A percentile compares a stretch with the other conserved stretches of the same genome.
Evolutionary conservation across 2,329 filamentous ascomycete genomes (phyloP).

Genomic region (Didymella segeticola): DNA sequence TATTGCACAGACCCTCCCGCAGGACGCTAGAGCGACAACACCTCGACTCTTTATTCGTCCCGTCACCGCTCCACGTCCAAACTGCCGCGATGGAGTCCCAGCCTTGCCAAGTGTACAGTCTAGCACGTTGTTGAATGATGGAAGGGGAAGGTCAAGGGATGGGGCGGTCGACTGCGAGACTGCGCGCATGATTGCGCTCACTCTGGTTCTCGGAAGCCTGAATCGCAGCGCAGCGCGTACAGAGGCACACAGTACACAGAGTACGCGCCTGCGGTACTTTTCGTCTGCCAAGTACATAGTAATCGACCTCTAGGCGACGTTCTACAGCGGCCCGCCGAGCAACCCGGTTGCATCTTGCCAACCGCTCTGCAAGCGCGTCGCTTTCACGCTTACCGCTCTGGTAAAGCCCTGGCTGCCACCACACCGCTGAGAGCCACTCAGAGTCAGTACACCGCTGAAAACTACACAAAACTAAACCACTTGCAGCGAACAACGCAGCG

Average conservation of each 20-base stretch:
- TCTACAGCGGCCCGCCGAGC: constrained; percentile 19
- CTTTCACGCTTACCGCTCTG: constrained; percentile 30
- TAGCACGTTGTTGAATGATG: background rate
- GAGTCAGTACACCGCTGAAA: constrained; percentile 20
- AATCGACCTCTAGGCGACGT: constrained; percentile 13
- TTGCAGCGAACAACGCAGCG: constrained; percentile 12
- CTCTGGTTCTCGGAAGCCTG: background rate
- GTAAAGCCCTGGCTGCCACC: constrained; percentile 32
- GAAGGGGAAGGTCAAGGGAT: constrained; percentile 10
- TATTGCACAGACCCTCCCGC: constrained; percentile 28
- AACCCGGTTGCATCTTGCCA: constrained; percentile 47
- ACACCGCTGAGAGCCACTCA: constrained; percentile 38
- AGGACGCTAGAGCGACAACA: constrained; percentile 40
- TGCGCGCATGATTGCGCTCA: background rate
- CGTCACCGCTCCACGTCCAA: constrained; percentile 35
- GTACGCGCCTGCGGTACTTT: constrained; percentile 16
- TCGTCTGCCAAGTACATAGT: constrained; percentile 6
- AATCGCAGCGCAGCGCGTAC: background rate
- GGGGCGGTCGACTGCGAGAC: constrained; percentile 4
- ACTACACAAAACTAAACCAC: constrained; percentile 13
- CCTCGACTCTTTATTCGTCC: constrained; percentile 41
- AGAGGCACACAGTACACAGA: constrained; percentile 10
- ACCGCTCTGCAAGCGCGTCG: constrained; percentile 47
- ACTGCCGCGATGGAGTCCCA: constrained; percentile 36
- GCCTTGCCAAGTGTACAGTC: constrained; percentile 7